These are phyloP conservation scores for Pseudophaeomoniella oleicola DNA, from an alignment of 2,329 filamentous ascomycete genomes.

Conservation along the genomic window DNA sequence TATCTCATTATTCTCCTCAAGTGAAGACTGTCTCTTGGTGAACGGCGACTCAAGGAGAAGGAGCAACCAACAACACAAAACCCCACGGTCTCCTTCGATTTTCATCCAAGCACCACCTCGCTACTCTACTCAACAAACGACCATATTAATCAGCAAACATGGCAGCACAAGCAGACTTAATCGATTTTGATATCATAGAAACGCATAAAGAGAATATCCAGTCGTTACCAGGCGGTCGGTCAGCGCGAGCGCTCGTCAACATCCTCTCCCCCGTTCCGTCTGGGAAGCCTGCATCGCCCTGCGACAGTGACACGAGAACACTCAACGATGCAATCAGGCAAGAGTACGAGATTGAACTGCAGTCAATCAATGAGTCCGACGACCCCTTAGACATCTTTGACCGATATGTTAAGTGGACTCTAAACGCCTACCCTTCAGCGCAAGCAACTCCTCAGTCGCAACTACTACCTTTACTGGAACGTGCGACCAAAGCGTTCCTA, in stretches of 20 bases:
- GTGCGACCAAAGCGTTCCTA: constrained; percentile 81
- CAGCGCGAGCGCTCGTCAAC: constrained; percentile 74
- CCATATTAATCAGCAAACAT: constrained; percentile 11
- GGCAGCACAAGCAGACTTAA: constrained; percentile 26
- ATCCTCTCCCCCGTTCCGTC: constrained; percentile 47
- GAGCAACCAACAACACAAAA: no score
- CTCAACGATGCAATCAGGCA: constrained; percentile 66
- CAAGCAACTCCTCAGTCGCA: constrained; percentile 88
- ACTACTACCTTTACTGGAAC: constrained; percentile 74
- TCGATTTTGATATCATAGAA: constrained; percentile 81
- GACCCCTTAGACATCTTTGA: constrained; percentile 93
- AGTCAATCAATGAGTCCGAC: constrained; percentile 68
- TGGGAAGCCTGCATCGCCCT: constrained; percentile 37
- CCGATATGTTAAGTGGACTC: constrained; percentile 91
- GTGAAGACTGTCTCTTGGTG: no score
- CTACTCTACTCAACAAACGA: no score
- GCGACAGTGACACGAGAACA: constrained; percentile 52
- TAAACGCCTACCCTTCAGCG: constrained; percentile 86
- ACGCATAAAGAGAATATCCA: constrained; percentile 97
- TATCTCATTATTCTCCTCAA: no score
- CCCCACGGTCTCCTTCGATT: no score
- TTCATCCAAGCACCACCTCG: no score
- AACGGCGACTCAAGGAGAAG: no score
- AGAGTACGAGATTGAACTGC: constrained; percentile 75
- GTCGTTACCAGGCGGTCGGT: constrained; percentile 73